Conservation (phyloP, 345 rosid genomes). For the Nephelium lappaceum region DNA sequence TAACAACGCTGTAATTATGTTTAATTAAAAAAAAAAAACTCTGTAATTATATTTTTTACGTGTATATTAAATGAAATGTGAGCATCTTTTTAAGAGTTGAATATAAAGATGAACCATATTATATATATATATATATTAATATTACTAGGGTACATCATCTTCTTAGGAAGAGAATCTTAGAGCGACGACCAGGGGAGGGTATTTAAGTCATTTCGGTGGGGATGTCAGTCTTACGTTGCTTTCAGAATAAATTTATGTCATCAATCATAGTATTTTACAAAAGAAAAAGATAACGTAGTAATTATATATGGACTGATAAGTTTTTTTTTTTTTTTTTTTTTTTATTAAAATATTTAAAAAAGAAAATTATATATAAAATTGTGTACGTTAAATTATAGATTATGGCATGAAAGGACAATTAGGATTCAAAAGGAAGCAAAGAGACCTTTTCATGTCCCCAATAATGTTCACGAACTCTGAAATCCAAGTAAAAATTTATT, state of each 20-base stretch:
- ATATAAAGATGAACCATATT: neutral
- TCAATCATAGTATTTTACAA: neutral
- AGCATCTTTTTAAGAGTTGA: slow-evolving; percentile 1
- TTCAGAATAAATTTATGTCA: neutral
- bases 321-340: too few species aligned
- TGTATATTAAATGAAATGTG: neutral
- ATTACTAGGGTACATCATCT: neutral
- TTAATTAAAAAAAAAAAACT: too few species aligned
- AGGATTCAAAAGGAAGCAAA: too few species aligned
- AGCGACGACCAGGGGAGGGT: neutral
- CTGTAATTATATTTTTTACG: neutral
- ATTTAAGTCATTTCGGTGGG: neutral
- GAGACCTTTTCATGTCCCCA: too few species aligned
- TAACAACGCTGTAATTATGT: neutral
- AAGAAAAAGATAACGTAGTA: too few species aligned
- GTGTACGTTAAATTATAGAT: too few species aligned
- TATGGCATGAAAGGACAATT: too few species aligned
- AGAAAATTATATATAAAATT: too few species aligned
- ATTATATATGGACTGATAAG: too few species aligned
- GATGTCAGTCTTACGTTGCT: neutral
- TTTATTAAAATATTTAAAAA: too few species aligned
- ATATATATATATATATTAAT: neutral
- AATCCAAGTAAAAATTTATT: too few species aligned
- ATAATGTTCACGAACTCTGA: too few species aligned
- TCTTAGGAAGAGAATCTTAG: neutral